phyloP scores from a whole-genome alignment of 2,329 filamentous ascomycete genomes.

The Colletotrichum nymphaeae region DNA sequence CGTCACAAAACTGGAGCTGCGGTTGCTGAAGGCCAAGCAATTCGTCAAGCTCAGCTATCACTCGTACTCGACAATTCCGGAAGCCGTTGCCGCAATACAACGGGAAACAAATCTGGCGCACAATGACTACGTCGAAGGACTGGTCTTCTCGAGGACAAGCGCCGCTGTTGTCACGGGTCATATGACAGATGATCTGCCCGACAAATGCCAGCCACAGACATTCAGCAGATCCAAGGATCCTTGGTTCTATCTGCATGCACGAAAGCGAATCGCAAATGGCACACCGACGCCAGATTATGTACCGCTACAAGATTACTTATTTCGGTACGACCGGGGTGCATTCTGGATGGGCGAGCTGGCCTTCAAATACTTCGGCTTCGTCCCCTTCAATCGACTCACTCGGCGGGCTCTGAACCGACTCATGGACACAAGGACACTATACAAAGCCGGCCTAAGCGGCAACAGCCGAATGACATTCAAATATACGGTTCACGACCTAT shows the following conservation, averaged over 20 bases:
- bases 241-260: conserved; percentile 80
- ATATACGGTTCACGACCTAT: conserved; percentile 75
- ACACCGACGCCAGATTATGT: conserved; percentile 62
- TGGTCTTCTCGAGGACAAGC: conserved; percentile 67
- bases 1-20: conserved; percentile 71
- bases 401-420: conserved; percentile 71
- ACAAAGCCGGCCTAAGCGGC: conserved; percentile 72
- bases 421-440: conserved; percentile 73
- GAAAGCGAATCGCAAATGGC: conserved; percentile 36
- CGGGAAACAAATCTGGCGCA: conserved; percentile 50
- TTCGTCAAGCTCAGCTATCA: conserved; percentile 71
- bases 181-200: conserved; percentile 60
- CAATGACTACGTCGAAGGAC: conserved; percentile 76
- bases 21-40: conserved; percentile 63
- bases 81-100: conserved; percentile 56
- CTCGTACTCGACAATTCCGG: conserved; percentile 52
- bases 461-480: conserved; percentile 62
- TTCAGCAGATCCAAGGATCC: conserved; percentile 72
- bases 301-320: conserved; percentile 74
- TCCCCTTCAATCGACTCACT: conserved; percentile 73
- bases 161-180: conserved; percentile 72
- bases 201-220: conserved; percentile 46
- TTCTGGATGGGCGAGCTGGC: conserved; percentile 76
- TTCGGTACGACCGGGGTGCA: conserved; percentile 76
- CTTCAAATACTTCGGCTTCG: conserved; percentile 69